Conservation (phyloP, 2,329 filamentous ascomycete genomes). For the Paradendryphiella salina region DNA sequence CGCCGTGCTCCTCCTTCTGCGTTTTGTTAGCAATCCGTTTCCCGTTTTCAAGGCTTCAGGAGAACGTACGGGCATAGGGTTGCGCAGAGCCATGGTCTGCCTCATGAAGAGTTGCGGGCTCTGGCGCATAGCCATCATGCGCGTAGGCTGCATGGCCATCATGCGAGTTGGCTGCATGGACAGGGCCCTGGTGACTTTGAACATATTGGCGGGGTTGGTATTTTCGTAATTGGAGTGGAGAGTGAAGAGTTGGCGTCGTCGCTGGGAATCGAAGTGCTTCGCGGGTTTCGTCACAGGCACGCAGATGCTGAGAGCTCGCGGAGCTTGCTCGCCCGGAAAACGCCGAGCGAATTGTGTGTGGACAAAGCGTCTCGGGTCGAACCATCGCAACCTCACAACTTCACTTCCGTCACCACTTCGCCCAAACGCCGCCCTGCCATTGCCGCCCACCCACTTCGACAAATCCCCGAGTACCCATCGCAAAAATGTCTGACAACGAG, state of each 20-base stretch:
- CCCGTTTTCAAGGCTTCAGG: not conserved
- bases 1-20: slow-evolving; percentile 67
- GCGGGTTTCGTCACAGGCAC: slow-evolving; percentile 39
- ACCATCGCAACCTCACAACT: slow-evolving; percentile 39
- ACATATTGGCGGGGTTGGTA: slow-evolving; percentile 28
- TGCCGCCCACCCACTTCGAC: slow-evolving; percentile 30
- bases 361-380: slow-evolving; percentile 42
- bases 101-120: slow-evolving; percentile 44
- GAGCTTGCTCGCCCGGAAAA: slow-evolving; percentile 33
- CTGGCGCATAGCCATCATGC: slow-evolving; percentile 46
- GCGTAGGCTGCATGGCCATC: slow-evolving; percentile 48
- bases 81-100: slow-evolving; percentile 56
- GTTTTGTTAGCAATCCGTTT: slow-evolving; percentile 45
- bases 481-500: slow-evolving; percentile 78
- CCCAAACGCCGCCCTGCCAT: slow-evolving; percentile 34
- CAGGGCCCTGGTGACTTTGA: slow-evolving; percentile 46
- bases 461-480: slow-evolving; percentile 41
- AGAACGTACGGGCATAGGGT: slow-evolving; percentile 70
- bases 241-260: slow-evolving; percentile 28
- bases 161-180: slow-evolving; percentile 49
- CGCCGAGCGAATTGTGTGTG: slow-evolving; percentile 41
- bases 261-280: slow-evolving; percentile 26
- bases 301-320: slow-evolving; percentile 25
- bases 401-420: slow-evolving; percentile 35
- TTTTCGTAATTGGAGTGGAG: slow-evolving; percentile 27